Evolutionary conservation across 192 early-diverging fungal genomes (phyloP), one percentile per base, ranked within the genome.

Genomic region (Dimargaris cristalligena): DNA sequence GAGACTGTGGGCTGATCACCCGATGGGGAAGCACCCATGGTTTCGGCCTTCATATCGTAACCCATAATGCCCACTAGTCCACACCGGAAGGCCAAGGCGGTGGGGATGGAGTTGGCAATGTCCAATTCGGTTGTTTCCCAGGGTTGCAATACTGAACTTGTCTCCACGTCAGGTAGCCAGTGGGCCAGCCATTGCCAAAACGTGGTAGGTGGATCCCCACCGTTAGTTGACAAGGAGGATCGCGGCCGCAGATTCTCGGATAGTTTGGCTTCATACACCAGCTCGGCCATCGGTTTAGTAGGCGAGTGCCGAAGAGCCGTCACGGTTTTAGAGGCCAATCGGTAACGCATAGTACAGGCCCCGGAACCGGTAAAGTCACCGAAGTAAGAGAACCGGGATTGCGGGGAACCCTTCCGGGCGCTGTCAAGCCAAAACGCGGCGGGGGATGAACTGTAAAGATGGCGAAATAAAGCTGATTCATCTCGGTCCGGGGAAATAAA

Each of bases 31-130:
- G n/a, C n/a, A n/a, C n/a, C n/a, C 63, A 92, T 33, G 54, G 76
- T 76, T 64, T 96, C 94, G 31, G 74, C 58, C 59, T 90, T 90
- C 88, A 97, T 89, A 60, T 93, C 94, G 67, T 97, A 97, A 0
- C 88, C 90, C 72, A 94, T 84, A 63, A 87, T 89, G 0, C 94
- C 94, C 0, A 92, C 71, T 69, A 92, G 73, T 0, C 94, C 94
- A 52, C 89, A 80, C n/a, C 76, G 67, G 58, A 95, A 72, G 0
- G n/a, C n/a, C n/a, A n/a, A n/a, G n/a, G n/a, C n/a, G n/a, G n/a
- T n/a, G n/a, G n/a, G n/a, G n/a, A n/a, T n/a, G n/a, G n/a, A n/a
- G n/a, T n/a, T n/a, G n/a, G 71, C 64, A 0, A 62, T 59, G 47
- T 62, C 63, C 55, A 61, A 32, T 46, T 67, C 30, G 30, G 30